Conservation (phyloP, 202 grass and related monocot genomes). For the Setaria viridis region DNA sequence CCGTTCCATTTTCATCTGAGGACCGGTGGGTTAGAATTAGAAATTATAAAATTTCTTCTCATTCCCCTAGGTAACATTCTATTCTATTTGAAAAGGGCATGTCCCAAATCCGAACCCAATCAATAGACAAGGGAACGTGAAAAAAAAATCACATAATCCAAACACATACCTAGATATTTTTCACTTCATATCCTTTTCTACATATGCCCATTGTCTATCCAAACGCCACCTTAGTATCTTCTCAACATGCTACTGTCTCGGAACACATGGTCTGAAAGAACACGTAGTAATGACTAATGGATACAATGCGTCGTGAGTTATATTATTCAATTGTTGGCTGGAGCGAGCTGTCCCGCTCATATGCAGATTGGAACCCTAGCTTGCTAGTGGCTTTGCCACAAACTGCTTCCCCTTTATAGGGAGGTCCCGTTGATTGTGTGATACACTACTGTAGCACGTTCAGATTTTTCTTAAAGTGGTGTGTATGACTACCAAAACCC, state of each 20-base stretch:
- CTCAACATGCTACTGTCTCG: not conserved
- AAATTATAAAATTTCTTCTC: too few relatives aligned
- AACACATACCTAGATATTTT: not conserved
- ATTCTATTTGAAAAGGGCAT: too few relatives aligned
- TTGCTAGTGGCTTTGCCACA: constrained; percentile 48
- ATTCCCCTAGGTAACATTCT: too few relatives aligned
- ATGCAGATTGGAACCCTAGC: constrained; percentile 37
- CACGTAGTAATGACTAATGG: not conserved
- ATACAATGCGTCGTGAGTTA: not conserved
- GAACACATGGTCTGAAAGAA: constrained; percentile 13
- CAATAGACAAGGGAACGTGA: too few relatives aligned
- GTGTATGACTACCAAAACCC: constrained; percentile 1
- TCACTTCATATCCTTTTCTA: not conserved
- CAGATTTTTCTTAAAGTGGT: constrained; percentile 22
- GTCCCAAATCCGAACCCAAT: too few relatives aligned
- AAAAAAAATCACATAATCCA: too few relatives aligned
- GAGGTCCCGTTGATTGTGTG: constrained; percentile 28
- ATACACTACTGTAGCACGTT: not conserved
- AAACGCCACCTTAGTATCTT: constrained; percentile 10
- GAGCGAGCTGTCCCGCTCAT: constrained; percentile 40
- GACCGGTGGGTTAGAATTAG: too few relatives aligned
- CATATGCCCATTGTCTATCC: not conserved
- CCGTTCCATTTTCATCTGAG: too few relatives aligned
- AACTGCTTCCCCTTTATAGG: not conserved
- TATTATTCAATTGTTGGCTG: not conserved